These are phyloP conservation scores for Fusarium nelsonii DNA, from an alignment of 2,329 filamentous ascomycete species.

Conservation along the genomic window DNA sequence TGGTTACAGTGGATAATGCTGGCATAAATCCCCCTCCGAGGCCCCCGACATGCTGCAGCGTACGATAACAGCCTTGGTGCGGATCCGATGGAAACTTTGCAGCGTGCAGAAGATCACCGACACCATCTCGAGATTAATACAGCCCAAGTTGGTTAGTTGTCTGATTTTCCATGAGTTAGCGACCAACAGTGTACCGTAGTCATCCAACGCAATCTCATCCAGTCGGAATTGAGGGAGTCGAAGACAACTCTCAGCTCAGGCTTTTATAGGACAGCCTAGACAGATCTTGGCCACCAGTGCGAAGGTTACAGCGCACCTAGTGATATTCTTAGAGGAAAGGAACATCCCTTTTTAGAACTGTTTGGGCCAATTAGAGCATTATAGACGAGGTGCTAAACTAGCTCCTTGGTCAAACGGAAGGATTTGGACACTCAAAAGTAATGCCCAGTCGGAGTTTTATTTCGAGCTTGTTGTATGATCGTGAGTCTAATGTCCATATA, in stretches of 20 bases:
- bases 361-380: background rate
- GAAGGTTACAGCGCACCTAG: constrained; percentile 10
- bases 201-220: constrained; percentile 14
- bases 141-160: constrained; percentile 30
- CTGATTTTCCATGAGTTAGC: background rate
- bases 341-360: background rate
- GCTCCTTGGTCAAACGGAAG: background rate
- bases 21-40: background rate
- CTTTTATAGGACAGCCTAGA: constrained; percentile 30
- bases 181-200: background rate
- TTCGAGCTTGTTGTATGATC: background rate
- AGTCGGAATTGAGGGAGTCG: constrained; percentile 10
- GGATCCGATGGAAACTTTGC: constrained; percentile 10
- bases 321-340: constrained; percentile 32
- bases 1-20: constrained; percentile 29
- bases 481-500: background rate
- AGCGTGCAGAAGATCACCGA: constrained; percentile 21
- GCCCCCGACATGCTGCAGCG: background rate
- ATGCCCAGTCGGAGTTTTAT: background rate
- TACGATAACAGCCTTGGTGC: constrained; percentile 32
- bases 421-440: background rate
- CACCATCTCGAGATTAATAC: constrained; percentile 27
- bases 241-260: constrained; percentile 24
- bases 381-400: background rate
- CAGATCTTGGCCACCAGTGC: constrained; percentile 31